Conservation (phyloP, 2,329 filamentous ascomycete genomes). For the Cladophialophora exuberans region DNA sequence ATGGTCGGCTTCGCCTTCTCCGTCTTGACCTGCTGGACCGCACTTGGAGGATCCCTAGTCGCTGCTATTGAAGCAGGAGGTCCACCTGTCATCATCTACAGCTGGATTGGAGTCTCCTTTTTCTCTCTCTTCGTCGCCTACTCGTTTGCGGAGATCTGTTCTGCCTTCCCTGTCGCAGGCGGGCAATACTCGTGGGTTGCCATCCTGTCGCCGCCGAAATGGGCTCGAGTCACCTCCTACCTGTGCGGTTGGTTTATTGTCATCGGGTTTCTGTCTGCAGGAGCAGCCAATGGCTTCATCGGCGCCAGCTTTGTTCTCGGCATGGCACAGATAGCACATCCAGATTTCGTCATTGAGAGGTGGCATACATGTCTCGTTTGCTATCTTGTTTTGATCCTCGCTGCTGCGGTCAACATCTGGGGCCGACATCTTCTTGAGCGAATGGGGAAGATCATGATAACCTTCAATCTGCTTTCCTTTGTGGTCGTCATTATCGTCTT, state of each 20-base stretch:
- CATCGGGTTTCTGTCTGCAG: slow-evolving; percentile 42
- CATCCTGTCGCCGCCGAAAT: slow-evolving; percentile 55
- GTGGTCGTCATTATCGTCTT: slow-evolving; percentile 56
- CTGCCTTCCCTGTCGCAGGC: slow-evolving; percentile 54
- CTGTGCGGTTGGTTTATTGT: slow-evolving; percentile 55
- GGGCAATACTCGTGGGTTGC: slow-evolving; percentile 48
- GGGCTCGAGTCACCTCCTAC: slow-evolving; percentile 49
- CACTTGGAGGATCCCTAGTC: slow-evolving; percentile 59
- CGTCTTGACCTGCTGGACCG: slow-evolving; percentile 63
- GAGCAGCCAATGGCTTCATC: slow-evolving; percentile 40
- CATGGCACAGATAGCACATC: slow-evolving; percentile 56
- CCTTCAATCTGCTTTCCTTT: slow-evolving; percentile 60
- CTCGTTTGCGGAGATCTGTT: slow-evolving; percentile 62
- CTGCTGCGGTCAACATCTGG: slow-evolving; percentile 54
- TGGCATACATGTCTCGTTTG: slow-evolving; percentile 61
- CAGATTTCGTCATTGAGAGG: slow-evolving; percentile 55
- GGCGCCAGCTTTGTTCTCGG: slow-evolving; percentile 60
- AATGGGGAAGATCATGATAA: slow-evolving; percentile 42
- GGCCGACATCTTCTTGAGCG: slow-evolving; percentile 55
- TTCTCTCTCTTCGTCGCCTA: slow-evolving; percentile 59
- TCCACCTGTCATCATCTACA: slow-evolving; percentile 63
- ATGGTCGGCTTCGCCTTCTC: slow-evolving; percentile 64
- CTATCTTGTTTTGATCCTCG: slow-evolving; percentile 52
- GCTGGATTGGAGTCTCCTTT: slow-evolving; percentile 57
- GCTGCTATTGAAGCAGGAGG: slow-evolving; percentile 61